Base-by-base conservation (phyloP, 1,284 basidiomycete genomes). In the Naganishia albida region DNA sequence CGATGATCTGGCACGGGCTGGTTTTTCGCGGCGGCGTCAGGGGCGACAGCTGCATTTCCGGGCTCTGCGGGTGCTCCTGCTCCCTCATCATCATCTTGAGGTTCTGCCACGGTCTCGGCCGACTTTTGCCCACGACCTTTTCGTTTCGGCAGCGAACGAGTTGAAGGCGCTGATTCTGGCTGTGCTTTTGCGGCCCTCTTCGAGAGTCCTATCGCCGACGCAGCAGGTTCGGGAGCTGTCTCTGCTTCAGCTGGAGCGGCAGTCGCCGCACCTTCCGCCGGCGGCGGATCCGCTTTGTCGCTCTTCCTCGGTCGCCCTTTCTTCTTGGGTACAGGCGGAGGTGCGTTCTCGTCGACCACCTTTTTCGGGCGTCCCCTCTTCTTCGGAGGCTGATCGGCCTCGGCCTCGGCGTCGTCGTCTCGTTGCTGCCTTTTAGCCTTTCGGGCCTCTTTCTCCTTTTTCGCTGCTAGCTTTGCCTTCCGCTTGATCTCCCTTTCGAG, bases 351-450 rank as follows among this genome's bases (percentile, higher is more conserved):
- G 28, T 60, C 34, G 13, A 38, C 23, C 2, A 28, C 42, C 56
- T 40, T 60, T 39, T 40, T 60, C 16, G 56, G 34, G 7, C 46
- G 56, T 2, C 56, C 56, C 15, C 7, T 49, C 46, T 60, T 60
- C 34, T 60, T 60, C 2, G 46, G 46, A 8, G 42, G 55, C 28
- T 26, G n/a, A 39, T 38, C 15, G 46, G 34, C 43, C 25, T 2
- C 15, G 10, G 40, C 39, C 7, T 39, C 46, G n/a, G 23, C 46
- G 38, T 46, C 56, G 13, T 48, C 56, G 20, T 28, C 48, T 23
- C 16, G 13, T 12, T 50, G 23, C 4, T 48, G 18, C 25, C 28
- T 30, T 38, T 51, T 50, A 7, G 46, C 23, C 49, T 43, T 51
- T 1, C 16, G 30, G 34, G 38, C 23, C 60, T 51, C 44, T 16